Percentiles rank a stretch among this genome's conserved stretches.
phyloP scores from a whole-genome alignment of 164 flowering plant genomes.

The Nymphaea thermarum region DNA sequence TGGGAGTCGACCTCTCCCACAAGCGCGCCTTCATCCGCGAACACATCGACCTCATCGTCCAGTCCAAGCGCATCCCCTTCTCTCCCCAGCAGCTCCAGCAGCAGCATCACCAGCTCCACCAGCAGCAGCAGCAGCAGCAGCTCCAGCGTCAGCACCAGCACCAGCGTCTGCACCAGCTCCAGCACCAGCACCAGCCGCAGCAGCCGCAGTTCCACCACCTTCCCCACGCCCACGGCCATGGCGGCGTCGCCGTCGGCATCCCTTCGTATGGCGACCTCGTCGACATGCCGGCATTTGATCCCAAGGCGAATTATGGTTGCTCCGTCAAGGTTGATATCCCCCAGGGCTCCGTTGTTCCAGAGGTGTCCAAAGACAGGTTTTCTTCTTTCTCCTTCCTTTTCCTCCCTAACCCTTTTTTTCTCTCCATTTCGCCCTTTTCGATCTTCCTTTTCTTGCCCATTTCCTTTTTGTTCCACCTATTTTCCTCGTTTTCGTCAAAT shows the following conservation, averaged over 20 bases:
- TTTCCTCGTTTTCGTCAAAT: too few relatives aligned
- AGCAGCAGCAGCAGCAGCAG: not conserved
- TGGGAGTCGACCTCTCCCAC: conserved; percentile 53
- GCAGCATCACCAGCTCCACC: not conserved
- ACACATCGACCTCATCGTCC: conserved; percentile 44
- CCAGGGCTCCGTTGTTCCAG: not conserved
- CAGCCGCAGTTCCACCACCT: not conserved
- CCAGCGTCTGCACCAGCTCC: not conserved
- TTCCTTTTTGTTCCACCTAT: too few relatives aligned
- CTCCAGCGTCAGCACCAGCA: not conserved
- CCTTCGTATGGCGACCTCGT: not conserved
- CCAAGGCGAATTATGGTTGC: not conserved
- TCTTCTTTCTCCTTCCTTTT: not conserved
- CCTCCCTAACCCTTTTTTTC: not conserved
- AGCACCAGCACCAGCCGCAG: not conserved
- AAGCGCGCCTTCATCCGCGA: conserved; percentile 46
- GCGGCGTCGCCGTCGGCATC: too few relatives aligned
- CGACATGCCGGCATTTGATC: not conserved
- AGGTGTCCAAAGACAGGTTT: not conserved
- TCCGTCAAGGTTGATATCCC: not conserved
- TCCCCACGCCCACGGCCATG: not conserved
- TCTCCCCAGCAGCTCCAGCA: conserved; percentile 10
- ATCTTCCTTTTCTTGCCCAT: too few relatives aligned
- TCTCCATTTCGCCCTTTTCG: too few relatives aligned
- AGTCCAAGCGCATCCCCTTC: conserved; percentile 9